Evolutionary conservation across 192 early-diverging fungal genomes (phyloP).

Genomic region (Fimicolochytrium jonesii): DNA sequence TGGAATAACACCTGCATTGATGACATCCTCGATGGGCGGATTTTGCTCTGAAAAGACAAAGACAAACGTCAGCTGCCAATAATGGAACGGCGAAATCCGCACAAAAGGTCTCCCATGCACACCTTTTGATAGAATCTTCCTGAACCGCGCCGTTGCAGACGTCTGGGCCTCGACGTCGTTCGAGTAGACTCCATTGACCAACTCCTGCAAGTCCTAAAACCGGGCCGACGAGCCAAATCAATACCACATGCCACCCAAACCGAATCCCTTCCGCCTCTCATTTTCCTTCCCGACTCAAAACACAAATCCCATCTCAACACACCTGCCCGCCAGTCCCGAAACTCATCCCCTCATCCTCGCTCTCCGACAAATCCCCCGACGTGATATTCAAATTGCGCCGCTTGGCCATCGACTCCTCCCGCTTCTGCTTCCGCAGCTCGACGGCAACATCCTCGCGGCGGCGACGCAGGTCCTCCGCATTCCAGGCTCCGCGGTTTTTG

Average conservation of each 20-base stretch:
- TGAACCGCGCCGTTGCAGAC: constrained; percentile 77
- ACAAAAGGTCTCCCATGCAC: not conserved
- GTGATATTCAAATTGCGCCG: constrained; percentile 73
- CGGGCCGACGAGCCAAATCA: not conserved
- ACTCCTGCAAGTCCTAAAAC: constrained; percentile 67
- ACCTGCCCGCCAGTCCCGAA: constrained; percentile 54
- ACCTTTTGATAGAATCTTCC: constrained; percentile 85
- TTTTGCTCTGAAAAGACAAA: constrained; percentile 75
- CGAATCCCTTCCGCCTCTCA: too few relatives aligned
- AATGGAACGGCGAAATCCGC: not conserved
- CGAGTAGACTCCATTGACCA: constrained; percentile 77
- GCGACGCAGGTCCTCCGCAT: constrained; percentile 86
- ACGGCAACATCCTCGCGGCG: constrained; percentile 88
- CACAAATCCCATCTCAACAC: too few relatives aligned
- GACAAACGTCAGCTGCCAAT: too few relatives aligned
- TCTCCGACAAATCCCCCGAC: constrained; percentile 48
- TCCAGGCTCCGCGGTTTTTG: constrained; percentile 83
- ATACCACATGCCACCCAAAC: not conserved
- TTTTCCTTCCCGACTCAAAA: too few relatives aligned
- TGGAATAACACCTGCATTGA: constrained; percentile 88
- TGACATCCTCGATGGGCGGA: constrained; percentile 95
- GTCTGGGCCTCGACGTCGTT: constrained; percentile 75
- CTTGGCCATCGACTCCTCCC: constrained; percentile 88
- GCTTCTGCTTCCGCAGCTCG: constrained; percentile 92
- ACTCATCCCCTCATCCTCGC: constrained; percentile 66